Evolutionary conservation across 192 early-diverging fungal species (phyloP), one percentile per base, ranked within the genome.

Genomic region (Backusella mclennaniae): DNA sequence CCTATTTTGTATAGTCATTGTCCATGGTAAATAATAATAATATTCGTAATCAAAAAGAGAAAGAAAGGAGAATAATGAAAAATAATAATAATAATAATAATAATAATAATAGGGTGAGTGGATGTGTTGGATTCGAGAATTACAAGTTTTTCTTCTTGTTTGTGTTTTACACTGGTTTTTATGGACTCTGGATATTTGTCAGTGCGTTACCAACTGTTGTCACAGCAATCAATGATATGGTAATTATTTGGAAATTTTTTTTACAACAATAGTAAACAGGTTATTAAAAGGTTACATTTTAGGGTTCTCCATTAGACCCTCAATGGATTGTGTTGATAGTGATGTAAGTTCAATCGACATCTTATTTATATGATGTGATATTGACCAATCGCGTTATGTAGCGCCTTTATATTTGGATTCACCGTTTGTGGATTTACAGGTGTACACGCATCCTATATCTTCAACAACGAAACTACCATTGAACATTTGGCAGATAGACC

Each of bases 61-160:
- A 44, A 19, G 31, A 21, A 23, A 4, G 38, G 42, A 36, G 17
- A 36, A 68, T 0, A 5, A 36, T 35, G 67, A 1, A 49, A 39
- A 6, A 35, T n/a, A 33, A 17, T 8, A 52, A 79, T 73, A 17
- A 14, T 19, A 6, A 35, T n/a, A 33, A 17, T 8, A 52, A 79
- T 73, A 17, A 14, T 19, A 35, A 21, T 23, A 23, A 21, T 36
- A 84, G 87, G 88, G 73, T 89, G 6, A 68, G 78, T 42, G 84
- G 84, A 42, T 89, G 88, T 72, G 86, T 89, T 36, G 88, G 88
- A 39, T 81, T 82, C 23, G 79, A 77, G 35, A 89, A 89, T 69
- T 89, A 89, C 79, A 89, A 89, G 73, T 86, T 85, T 71, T 89
- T 89, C 73, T 84, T 84, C 42, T 53, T 86, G 9, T 89, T 89